A percentile compares a stretch with the other conserved stretches of the same genome.
Evolutionary conservation across 139 green algal species (phyloP).

Genomic region (Choricystis sp.): DNA sequence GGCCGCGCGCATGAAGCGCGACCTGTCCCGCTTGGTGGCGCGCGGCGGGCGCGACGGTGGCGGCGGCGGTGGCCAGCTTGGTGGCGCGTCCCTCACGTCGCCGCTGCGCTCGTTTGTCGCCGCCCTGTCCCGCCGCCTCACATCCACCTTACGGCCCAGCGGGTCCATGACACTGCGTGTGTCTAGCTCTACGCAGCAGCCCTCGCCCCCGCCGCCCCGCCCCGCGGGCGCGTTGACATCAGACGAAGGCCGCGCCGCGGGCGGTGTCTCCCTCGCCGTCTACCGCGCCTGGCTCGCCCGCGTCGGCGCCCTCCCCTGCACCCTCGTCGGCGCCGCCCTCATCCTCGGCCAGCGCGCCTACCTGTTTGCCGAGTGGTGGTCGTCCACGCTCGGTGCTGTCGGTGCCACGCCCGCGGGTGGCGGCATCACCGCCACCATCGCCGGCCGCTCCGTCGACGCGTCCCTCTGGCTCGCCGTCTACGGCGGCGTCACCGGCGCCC

Average conservation of each 20-base stretch:
- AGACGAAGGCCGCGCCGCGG: slow-evolving; percentile 14
- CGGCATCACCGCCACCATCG: background rate
- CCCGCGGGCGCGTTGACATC: slow-evolving; percentile 13
- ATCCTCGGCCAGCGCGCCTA: slow-evolving; percentile 42
- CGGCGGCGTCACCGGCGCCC: slow-evolving; percentile 24
- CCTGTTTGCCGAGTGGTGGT: slow-evolving; percentile 34
- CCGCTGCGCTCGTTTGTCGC: background rate
- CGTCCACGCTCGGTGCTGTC: background rate
- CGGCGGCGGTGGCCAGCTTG: too few species aligned
- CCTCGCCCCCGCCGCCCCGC: too few species aligned
- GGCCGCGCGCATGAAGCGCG: background rate
- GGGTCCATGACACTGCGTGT: too few species aligned
- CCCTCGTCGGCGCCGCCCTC: slow-evolving; percentile 20
- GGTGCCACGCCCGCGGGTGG: background rate
- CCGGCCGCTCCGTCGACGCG: background rate
- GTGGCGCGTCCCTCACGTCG: background rate
- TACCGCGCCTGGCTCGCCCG: slow-evolving; percentile 16
- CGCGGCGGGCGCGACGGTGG: background rate
- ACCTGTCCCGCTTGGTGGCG: background rate
- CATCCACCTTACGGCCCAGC: too few species aligned
- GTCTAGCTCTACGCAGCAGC: too few species aligned
- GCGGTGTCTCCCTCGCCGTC: slow-evolving; percentile 35
- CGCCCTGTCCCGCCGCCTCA: background rate
- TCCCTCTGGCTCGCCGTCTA: slow-evolving; percentile 39
- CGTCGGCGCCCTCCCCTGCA: background rate